Base-by-base conservation (phyloP, 1,139 yeast species). In the Yarrowia galli region DNA sequence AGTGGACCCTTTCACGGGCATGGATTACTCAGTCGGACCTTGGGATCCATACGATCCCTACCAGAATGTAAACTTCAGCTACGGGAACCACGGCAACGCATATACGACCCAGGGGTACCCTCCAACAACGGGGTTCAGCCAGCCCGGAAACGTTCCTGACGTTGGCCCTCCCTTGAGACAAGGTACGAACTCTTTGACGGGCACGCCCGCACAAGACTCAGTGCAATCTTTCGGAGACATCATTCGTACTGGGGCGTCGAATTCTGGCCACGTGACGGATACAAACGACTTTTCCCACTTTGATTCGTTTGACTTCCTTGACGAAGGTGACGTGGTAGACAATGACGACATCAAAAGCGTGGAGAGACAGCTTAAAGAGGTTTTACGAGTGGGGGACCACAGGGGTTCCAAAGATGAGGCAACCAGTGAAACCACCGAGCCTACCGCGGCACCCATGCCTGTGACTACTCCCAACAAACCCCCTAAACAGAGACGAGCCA, bases 11-110 rank as follows among this genome's bases (percentile, higher is more conserved):
- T 56, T 58, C 32, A 28, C 51, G 0, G 51, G 64, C 13, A 58
- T 42, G 64, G 64, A 43, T 20, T 42, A 42, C 32, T 43, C 49
- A 15, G 20, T 58, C 18, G 64, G 64, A 10, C 51, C 64, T 16
- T 42, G 64, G 64, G 64, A 56, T 20, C 63, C 63, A 2, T 58
- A 58, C 18, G 64, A 58, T 13, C 63, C 63, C 3, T 58, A 58
- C 28, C 42, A 49, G n/a, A 42, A 56, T 20, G 63, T 32, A 8
- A 56, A 28, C 28, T 56, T 42, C 49, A 42, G 28, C 49, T 28
- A 58, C 7, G 46, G 23, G 8, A 43, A 20, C 32, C 20, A 28
- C 3, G 18, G 28, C 43, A 20, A 36, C 10, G 18, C 10, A 20
- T 38, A 36, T 23, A 22, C 23, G 7, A 38, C 7, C 38, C 56